Evolutionary conservation across 352 stramenopile species (phyloP).

Genomic region (Phytophthora rubi): DNA sequence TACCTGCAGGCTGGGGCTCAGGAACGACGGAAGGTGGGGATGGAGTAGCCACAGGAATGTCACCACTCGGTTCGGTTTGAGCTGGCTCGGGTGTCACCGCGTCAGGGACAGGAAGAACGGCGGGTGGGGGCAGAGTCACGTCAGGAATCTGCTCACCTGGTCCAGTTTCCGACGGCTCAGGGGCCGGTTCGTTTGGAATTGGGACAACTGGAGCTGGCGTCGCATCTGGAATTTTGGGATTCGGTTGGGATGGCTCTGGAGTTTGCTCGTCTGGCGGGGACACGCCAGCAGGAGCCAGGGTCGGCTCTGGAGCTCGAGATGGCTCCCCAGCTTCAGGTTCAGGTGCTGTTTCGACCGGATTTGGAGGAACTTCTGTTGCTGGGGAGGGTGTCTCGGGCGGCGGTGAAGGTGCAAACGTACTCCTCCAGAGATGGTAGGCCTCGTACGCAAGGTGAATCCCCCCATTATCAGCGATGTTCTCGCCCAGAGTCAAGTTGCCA

Average conservation of each 20-base stretch:
- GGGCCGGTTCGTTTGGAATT: neutral
- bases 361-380: neutral
- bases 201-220: slow-evolving; percentile 5
- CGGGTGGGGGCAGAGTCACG: slow-evolving; percentile 11
- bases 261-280: slow-evolving; percentile 1
- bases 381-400: slow-evolving; percentile 10
- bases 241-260: neutral
- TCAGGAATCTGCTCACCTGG: slow-evolving; percentile 10
- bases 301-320: neutral
- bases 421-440: slow-evolving; percentile 77
- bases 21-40: slow-evolving; percentile 9
- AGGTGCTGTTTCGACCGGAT: neutral
- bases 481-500: slow-evolving; percentile 90
- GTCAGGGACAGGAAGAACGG: slow-evolving; percentile 19
- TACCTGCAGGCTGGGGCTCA: slow-evolving; percentile 16
- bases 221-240: slow-evolving; percentile 7
- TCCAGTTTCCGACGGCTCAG: slow-evolving; percentile 13
- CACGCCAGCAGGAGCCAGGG: neutral
- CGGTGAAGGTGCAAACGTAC: slow-evolving; percentile 20
- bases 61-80: slow-evolving; percentile 11
- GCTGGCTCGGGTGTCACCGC: slow-evolving; percentile 12
- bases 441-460: slow-evolving; percentile 86
- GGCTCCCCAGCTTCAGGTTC: neutral
- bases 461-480: slow-evolving; percentile 93
- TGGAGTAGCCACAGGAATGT: slow-evolving; percentile 15